These are phyloP conservation scores for Epicoccum sorghinum DNA, from an alignment of 2,329 filamentous ascomycete species.

Conservation along the genomic window DNA sequence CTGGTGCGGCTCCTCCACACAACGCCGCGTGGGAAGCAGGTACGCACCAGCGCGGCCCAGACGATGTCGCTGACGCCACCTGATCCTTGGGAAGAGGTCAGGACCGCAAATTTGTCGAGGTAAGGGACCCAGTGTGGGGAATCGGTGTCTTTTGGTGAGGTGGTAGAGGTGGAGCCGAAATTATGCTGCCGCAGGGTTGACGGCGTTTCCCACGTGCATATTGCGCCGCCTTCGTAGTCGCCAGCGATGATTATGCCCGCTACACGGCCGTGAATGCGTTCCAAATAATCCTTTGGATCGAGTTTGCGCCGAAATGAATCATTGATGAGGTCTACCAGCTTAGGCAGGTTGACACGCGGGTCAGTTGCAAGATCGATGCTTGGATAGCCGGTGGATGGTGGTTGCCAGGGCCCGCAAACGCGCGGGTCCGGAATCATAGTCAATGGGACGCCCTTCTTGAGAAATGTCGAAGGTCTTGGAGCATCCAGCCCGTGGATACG, in stretches of 20 bases:
- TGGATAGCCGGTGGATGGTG: constrained; percentile 64
- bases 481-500: constrained; percentile 37
- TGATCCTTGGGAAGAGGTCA: constrained; percentile 85
- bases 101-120: constrained; percentile 94
- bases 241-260: constrained; percentile 94
- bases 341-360: constrained; percentile 78
- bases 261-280: constrained; percentile 78
- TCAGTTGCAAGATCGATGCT: constrained; percentile 74
- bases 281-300: constrained; percentile 81
- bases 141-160: constrained; percentile 37
- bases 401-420: constrained; percentile 66
- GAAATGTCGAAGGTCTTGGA: constrained; percentile 72
- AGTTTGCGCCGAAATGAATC: constrained; percentile 89
- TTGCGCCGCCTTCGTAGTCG: constrained; percentile 93
- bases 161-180: constrained; percentile 41
- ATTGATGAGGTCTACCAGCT: constrained; percentile 85
- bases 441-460: constrained; percentile 90
- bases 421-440: constrained; percentile 79
- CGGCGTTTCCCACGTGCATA: constrained; percentile 90
- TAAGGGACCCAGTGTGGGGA: constrained; percentile 76
- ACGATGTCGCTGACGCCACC: constrained; percentile 94
- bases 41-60: constrained; percentile 92
- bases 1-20: constrained; percentile 90
- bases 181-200: constrained; percentile 35
- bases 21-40: constrained; percentile 85